These are phyloP conservation scores for Arthrobotrys iridis DNA, from an alignment of 2,329 filamentous ascomycete species.

Conservation along the genomic window DNA sequence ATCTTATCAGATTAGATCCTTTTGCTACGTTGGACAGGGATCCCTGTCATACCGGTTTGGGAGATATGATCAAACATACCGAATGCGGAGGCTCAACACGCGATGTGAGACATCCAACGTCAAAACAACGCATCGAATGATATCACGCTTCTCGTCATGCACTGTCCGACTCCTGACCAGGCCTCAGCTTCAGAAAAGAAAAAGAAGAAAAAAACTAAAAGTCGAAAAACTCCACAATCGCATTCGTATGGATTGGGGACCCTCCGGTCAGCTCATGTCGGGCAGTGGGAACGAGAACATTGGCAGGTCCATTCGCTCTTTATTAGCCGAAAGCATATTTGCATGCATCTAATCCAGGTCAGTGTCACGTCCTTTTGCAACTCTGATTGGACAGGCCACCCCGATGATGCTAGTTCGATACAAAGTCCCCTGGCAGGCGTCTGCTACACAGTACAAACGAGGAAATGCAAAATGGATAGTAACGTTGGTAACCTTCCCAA, in stretches of 20 bases:
- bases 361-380: slow-evolving; percentile 28
- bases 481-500: slow-evolving; percentile 24
- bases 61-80: neutral
- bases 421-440: neutral
- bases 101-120: slow-evolving; percentile 18
- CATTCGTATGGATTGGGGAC: neutral
- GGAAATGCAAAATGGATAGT: neutral
- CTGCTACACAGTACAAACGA: neutral
- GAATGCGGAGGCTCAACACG: neutral
- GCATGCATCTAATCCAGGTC: slow-evolving; percentile 29
- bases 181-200: no score
- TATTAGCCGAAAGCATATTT: slow-evolving; percentile 46
- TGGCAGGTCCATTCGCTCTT: slow-evolving; percentile 23
- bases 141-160: neutral
- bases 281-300: neutral
- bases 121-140: slow-evolving; percentile 29
- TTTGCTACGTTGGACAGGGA: neutral
- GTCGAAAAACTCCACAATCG: neutral
- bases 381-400: slow-evolving; percentile 40
- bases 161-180: slow-evolving; percentile 1
- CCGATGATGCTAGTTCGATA: neutral
- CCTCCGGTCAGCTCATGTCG: neutral
- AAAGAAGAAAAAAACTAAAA: no score
- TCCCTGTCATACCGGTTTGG: no score
- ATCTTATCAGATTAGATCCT: slow-evolving; percentile 44